Base-by-base conservation (phyloP, 2,329 filamentous ascomycete species). In the Calonectria honghensis region DNA sequence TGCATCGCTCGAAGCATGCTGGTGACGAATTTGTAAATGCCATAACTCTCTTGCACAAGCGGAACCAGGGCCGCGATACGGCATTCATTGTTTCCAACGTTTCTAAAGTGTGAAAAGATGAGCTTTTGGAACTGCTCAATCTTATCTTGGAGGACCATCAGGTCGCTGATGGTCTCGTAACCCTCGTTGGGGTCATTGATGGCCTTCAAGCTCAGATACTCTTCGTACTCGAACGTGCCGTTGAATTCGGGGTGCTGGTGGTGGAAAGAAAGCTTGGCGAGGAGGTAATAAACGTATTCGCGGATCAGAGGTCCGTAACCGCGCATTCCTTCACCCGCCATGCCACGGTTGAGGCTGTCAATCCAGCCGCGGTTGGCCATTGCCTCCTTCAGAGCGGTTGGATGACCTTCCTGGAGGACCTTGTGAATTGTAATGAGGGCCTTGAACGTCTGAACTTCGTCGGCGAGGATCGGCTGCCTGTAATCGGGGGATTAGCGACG, bases 1-100 rank as follows among this genome's bases (percentile, higher is more conserved):
- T 99, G 96, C 96, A 99, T 98, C 20, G 97, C 97, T 71, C 97
- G 92, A 76, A 99, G 87, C 97, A 99, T 99, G 93, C 97, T 99
- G 0, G 97, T 99, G 78, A 98, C 96, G 85, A 99, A 99, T 86
- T 98, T 98, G 90, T 99, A 99, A 80, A 99, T 98, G 63, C 97
- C 97, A 85, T 98, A 99, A 84, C 96, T 98, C 88, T 99, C 97
- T 84, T 98, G 95, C 4, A 99, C 97, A 54, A 99, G 88, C 3
- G 96, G 95, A 29, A 98, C 96, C 68, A 99, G 87, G 1, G 97
- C 95, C 18, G 96, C 97, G 81, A 99, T 99, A 76, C 96, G 92
- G 85, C 96, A 98, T 85, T 99, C 97, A 82, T 98, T 99, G 87
- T 98, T 98, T 63, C 94, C 93, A 32, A 96, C 94, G 78, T 93